Conservation (phyloP, 2,329 filamentous ascomycete species). For the Emergomyces pasteurianus region DNA sequence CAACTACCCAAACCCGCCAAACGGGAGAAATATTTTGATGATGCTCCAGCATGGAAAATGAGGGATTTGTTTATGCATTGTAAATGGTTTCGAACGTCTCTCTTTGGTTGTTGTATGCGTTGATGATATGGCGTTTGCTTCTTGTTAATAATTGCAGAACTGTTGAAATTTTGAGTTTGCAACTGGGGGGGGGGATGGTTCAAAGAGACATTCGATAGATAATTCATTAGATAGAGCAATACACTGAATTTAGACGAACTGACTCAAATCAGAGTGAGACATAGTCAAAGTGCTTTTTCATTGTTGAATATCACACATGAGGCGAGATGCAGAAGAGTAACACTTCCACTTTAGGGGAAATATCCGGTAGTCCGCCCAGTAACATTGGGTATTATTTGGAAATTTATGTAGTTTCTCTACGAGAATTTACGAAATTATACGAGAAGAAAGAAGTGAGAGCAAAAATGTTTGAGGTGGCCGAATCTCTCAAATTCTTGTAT, state of each 20-base stretch:
- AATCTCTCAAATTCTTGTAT: slow-evolving; percentile 30
- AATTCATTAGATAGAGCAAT: not conserved
- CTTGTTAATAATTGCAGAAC: too few relatives aligned
- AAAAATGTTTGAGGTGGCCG: slow-evolving; percentile 29
- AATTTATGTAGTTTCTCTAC: not conserved
- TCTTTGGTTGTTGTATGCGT: too few relatives aligned
- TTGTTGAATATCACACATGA: too few relatives aligned
- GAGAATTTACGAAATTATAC: not conserved
- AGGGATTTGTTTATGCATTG: too few relatives aligned
- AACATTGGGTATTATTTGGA: not conserved
- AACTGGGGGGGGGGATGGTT: too few relatives aligned
- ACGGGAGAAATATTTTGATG: too few relatives aligned
- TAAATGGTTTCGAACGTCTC: too few relatives aligned
- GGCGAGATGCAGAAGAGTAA: not conserved
- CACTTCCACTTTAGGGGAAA: not conserved
- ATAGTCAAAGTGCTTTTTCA: too few relatives aligned
- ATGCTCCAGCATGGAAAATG: too few relatives aligned
- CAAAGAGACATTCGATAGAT: not conserved
- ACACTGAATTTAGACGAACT: not conserved
- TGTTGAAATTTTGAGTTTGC: not conserved
- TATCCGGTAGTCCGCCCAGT: not conserved
- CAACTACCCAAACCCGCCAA: too few relatives aligned
- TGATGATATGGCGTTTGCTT: too few relatives aligned
- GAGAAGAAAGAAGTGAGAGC: not conserved
- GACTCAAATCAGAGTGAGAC: too few relatives aligned